A percentile compares a stretch with the other conserved stretches of the same genome.
Conservation (phyloP, 164 flowering plant species). For the Vitis vinifera region ASM3070453v1 NC_081810.1:7216001-7216500, state of each 20-base stretch:
- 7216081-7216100: constrained; percentile 4
- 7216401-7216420: constrained; percentile 6
- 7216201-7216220: background rate
- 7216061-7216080: background rate
- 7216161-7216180: constrained; percentile 1
- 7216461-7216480: constrained; percentile 1
- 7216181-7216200: constrained; percentile 4
- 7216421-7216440: constrained; percentile 15
- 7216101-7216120: constrained; percentile 1
- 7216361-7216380: background rate
- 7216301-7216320: background rate
- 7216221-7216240: background rate
- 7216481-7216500: constrained; percentile 7
- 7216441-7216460: constrained; percentile 4
- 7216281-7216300: constrained; percentile 12
- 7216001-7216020: constrained; percentile 3
- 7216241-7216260: background rate
- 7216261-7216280: background rate
- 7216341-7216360: constrained; percentile 12
- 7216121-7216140: background rate
- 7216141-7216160: background rate
- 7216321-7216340: constrained; percentile 15
- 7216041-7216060: background rate
- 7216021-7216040: background rate
- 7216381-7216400: constrained; percentile 6